Conservation (phyloP, 1,284 basidiomycete genomes). For the Neonothopanus nambi region DNA sequence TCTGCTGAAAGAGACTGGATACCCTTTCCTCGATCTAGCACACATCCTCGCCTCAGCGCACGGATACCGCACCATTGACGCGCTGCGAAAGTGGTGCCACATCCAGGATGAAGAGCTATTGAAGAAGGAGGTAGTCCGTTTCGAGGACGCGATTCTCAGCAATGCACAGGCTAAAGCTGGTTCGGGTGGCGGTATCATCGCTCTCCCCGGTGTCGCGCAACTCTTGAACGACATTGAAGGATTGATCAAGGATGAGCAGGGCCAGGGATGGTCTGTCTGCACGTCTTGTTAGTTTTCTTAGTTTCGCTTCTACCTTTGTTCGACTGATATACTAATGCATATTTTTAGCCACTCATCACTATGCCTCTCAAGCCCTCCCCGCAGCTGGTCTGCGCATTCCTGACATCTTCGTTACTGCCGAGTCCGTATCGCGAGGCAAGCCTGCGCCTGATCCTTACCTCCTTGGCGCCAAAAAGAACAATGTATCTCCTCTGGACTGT, state of each 20-base stretch:
- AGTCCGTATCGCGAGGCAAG: slow-evolving; percentile 52
- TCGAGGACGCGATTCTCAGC: slow-evolving; percentile 43
- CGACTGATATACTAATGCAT: neutral
- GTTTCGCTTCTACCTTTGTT: slow-evolving; percentile 31
- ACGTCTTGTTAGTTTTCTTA: slow-evolving; percentile 38
- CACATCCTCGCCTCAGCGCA: slow-evolving; percentile 47
- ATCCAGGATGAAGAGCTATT: slow-evolving; percentile 47
- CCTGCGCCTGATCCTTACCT: slow-evolving; percentile 68
- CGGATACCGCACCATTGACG: slow-evolving; percentile 57
- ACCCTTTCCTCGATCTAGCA: slow-evolving; percentile 38
- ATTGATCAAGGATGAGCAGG: slow-evolving; percentile 15
- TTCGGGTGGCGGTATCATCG: slow-evolving; percentile 34
- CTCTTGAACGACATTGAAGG: slow-evolving; percentile 30
- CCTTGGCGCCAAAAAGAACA: slow-evolving; percentile 41
- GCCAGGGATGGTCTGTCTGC: slow-evolving; percentile 29
- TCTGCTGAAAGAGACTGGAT: slow-evolving; percentile 32
- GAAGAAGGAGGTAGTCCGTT: slow-evolving; percentile 41
- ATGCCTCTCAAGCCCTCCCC: slow-evolving; percentile 34
- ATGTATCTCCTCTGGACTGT: slow-evolving; percentile 40
- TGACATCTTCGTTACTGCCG: slow-evolving; percentile 51
- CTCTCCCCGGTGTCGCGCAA: slow-evolving; percentile 39
- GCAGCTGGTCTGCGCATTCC: slow-evolving; percentile 35
- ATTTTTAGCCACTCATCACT: slow-evolving; percentile 33
- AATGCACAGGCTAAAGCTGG: slow-evolving; percentile 35
- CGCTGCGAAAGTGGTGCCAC: slow-evolving; percentile 48